Evolutionary conservation across 225 moss, liverwort and hornwort genomes (phyloP), one percentile per base, ranked within the genome.

Genomic region (Polytrichum formosum): DNA sequence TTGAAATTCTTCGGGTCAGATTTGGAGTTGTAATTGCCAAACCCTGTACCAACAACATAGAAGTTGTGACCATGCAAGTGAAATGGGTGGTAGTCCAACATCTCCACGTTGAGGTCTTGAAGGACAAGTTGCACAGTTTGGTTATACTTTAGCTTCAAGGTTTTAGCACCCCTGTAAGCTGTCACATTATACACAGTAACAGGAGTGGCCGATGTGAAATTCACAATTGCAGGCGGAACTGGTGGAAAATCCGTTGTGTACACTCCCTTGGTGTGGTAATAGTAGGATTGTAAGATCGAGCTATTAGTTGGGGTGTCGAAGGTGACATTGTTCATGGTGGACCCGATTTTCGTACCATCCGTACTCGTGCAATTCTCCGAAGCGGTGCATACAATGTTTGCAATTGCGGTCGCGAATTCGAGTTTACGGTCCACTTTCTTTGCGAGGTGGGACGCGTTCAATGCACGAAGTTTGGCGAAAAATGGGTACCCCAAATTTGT

Each of bases 1-100:
- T 93, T 93, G 53, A 90, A 89, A 16, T 0, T 64, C 18, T 3
- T 4, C 0, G 70, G 63, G 23, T 79, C 68, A 1, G 30, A 35
- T 0, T 28, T 64, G 0, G 84, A 73, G 27, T 89, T 23, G 63
- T 85, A 91, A 5, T 55, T 3, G 2, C 87, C 89, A 5, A 77
- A 64, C 0, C 89, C 89, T 19, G 75, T 72, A 0, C 89, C 93
- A 0, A 91, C 33, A 1, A 93, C 71, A 20, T 82, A 87, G 67
- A 89, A 93, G 31, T 93, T 80, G n/a, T 93, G 91, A 0, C 89
- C 86, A 56, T 89, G 73, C 70, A 93, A 66, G 58, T 93, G 93
- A 22, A 89, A 78, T 0, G 89, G 93, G 55, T 93, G 91, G 26
- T 89, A 84, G 8, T 64, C n/a, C 13, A 87, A 30, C 2, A 83